A percentile compares a stretch with the other conserved stretches of the same genome.
Conservation (phyloP, 257 asterid species). For the Lithospermum erythrorhizon region DNA sequence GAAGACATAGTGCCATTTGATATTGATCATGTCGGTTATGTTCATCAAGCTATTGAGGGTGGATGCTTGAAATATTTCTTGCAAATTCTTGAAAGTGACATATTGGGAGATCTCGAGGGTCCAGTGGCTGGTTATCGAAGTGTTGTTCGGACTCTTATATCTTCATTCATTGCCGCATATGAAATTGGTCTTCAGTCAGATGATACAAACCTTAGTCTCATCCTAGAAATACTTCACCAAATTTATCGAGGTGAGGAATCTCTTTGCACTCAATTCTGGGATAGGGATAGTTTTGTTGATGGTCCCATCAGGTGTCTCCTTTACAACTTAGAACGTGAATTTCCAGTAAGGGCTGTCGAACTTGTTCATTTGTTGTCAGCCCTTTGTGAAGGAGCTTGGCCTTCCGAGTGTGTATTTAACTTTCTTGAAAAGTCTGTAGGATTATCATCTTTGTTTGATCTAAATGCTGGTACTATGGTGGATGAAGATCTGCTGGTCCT, state of each 20-base stretch:
- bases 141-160: conserved; percentile 72
- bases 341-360: conserved; percentile 61
- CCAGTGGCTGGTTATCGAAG: conserved; percentile 71
- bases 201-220: conserved; percentile 55
- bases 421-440: conserved; percentile 81
- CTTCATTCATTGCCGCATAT: conserved; percentile 83
- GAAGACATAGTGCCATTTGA: conserved; percentile 51
- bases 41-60: conserved; percentile 88
- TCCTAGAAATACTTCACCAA: conserved; percentile 70
- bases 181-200: conserved; percentile 83
- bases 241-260: conserved; percentile 91
- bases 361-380: conserved; percentile 66
- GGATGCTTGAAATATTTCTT: conserved; percentile 61
- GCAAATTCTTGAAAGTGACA: conserved; percentile 62
- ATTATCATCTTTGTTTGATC: conserved; percentile 67
- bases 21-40: conserved; percentile 69
- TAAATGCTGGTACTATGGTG: conserved; percentile 35
- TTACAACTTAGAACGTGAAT: conserved; percentile 80
- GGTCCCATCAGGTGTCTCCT: conserved; percentile 92
- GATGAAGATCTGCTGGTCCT: conserved; percentile 46
- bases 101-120: conserved; percentile 64
- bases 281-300: conserved; percentile 75
- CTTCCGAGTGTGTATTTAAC: conserved; percentile 81
- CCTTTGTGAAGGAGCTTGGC: conserved; percentile 86
- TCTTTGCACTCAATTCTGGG: conserved; percentile 93